Evolutionary conservation across 805 yeast genomes (phyloP), one percentile per base, ranked within the genome.

Genomic region (Spathaspora gorwiae): DNA sequence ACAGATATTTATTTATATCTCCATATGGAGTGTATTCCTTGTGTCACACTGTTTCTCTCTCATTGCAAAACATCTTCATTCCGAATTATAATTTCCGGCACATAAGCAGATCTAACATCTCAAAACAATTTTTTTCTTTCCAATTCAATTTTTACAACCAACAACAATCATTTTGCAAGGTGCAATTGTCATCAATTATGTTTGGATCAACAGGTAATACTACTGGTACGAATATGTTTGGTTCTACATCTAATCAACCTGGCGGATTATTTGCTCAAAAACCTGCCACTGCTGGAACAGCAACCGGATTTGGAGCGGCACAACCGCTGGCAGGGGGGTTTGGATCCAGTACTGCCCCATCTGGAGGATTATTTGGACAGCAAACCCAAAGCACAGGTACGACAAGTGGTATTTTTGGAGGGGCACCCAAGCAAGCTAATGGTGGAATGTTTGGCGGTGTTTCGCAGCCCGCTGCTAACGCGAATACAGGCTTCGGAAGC

Each of bases 331-430:
- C 36, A 34, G 10, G 10, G 9, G 36, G 13, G 14, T 34, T 34
- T 14, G 40, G 26, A 6, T 34, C 45, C 13, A 52, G 56, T 26
- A 59, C 55, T 35, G 53, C 60, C 27, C 19, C 54, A 51, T 37
- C 58, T 33, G 46, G 65, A 47, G 49, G 65, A 43, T 46, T 60
- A 47, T 55, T 61, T 56, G 54, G 60, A 12, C 47, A 45, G 24
- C 44, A 35, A 37, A 46, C 43, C 37, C 24, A 19, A 19, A 19
- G 5, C 24, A 19, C 24, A 19, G 24, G 24, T 19, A 19, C 24
- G 5, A 35, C 57, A 32, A 46, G 64, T 47, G 47, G 64, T 42
- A 45, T 60, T 44, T 55, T 61, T 56, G 54, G 60, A 13, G 47
- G 26, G 12, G 15, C 44, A 24, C 24, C 38, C 26, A 12, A n/a